A percentile compares a stretch with the other conserved stretches of the same genome.
These are phyloP conservation scores for Euptelea pleiosperma DNA, from an alignment of 164 flowering plant genomes.

Conservation along the genomic window DNA sequence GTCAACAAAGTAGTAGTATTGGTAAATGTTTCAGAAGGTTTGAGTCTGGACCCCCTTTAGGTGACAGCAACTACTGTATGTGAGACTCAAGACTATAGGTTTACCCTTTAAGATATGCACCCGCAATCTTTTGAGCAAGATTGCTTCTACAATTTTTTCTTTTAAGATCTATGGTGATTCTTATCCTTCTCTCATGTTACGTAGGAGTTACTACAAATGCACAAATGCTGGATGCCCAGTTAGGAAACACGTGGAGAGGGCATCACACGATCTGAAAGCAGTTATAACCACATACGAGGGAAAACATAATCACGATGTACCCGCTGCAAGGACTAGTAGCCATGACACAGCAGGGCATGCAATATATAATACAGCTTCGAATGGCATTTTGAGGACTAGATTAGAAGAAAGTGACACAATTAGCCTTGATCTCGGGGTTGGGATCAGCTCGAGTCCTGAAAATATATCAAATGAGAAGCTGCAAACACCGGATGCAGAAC, in stretches of 20 bases:
- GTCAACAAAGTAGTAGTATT: no score
- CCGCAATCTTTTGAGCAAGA: background rate
- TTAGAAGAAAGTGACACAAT: slow-evolving; percentile 41
- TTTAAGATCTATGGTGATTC: background rate
- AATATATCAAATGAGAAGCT: slow-evolving; percentile 35
- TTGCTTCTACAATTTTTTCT: background rate
- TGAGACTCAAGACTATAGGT: no score
- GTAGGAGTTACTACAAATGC: slow-evolving; percentile 97
- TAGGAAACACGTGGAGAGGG: slow-evolving; percentile 92
- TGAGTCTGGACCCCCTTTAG: no score
- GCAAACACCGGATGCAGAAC: slow-evolving; percentile 16
- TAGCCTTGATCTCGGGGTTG: slow-evolving; percentile 75
- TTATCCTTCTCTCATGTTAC: background rate
- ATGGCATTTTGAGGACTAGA: slow-evolving; percentile 26
- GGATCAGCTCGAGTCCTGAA: slow-evolving; percentile 43
- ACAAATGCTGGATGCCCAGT: slow-evolving; percentile 81
- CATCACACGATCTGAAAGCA: slow-evolving; percentile 86
- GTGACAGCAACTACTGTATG: no score
- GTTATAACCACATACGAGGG: slow-evolving; percentile 94
- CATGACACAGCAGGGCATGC: slow-evolving; percentile 48
- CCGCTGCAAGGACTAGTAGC: slow-evolving; percentile 52
- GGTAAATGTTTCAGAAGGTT: no score
- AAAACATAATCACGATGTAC: slow-evolving; percentile 91
- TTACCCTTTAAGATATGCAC: no score
- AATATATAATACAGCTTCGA: slow-evolving; percentile 11